Evolutionary conservation across 2,329 filamentous ascomycete species (phyloP), one percentile per base, ranked within the genome.

Genomic region (Didymella exigua): DNA sequence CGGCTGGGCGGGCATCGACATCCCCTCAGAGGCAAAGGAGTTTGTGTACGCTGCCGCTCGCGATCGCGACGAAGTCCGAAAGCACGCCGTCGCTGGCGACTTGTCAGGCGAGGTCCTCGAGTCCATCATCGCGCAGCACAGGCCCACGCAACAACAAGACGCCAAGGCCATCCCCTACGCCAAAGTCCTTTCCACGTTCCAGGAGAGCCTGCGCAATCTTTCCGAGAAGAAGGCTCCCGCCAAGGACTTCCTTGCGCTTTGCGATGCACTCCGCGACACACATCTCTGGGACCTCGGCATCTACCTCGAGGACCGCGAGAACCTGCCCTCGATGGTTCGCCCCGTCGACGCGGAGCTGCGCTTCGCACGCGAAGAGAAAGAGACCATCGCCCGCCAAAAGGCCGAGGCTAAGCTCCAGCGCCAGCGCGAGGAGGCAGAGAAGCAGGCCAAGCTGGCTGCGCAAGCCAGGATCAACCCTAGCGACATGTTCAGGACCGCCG

Each of bases 251-350:
- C 84, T 97, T 1, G 76, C 81, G 0, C 83, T 96, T 41, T 95
- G 89, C 62, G 93, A 74, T 43, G 61, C 65, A 16, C 85, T 97
- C 37, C 89, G 93, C 47, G 90, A 97, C 72, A 82, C 86, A 9
- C 86, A 93, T 52, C 84, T 97, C 10, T 93, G 90, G 66, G 87
- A 93, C 54, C 79, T 96, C 0, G 90, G 89, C 31, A 89, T 97
- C 54, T 96, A 96, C 69, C 86, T 97, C 1, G 93, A 97, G 70
- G 93, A 97, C 68, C 85, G 91, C 44, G 82, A 85, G 76, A 59
- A 78, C 78, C n/a, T 84, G 83, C 70, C 88, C 85, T 91, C 91
- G 0, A 82, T 96, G 27, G 88, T 96, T 58, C 83, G 86, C 16
- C 86, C 85, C 1, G 80, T 89, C 5, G 86, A 86, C 4, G 79